Base-by-base conservation (phyloP, 352 stramenopile genomes). In the Globisporangium emineosum region DNA sequence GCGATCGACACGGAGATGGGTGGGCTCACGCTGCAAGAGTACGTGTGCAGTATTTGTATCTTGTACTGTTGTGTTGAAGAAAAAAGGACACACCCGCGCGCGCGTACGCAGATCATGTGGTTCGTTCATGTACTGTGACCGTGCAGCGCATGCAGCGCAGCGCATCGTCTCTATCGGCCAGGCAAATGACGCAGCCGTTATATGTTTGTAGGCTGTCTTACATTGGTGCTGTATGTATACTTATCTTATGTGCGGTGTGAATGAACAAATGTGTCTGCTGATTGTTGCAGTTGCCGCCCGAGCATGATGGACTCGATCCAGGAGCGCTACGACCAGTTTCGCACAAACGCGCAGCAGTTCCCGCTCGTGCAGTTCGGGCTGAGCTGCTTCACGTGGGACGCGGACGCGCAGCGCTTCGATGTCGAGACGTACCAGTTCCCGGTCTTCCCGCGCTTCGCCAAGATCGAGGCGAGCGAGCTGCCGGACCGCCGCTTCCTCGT, bases 1-100 rank as follows among this genome's bases (percentile, higher is more conserved):
- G 79, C 84, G 19, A 79, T 93, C 57, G 84, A 93, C 61, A 89
- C 82, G 21, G 84, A 93, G 62, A 86, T 93, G 65, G 83, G 80
- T 62, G 84, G 84, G 3, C 64, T 93, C 58, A 89, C 80, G 8
- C 76, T 84, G 62, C 75, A 75, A 23, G 77, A 89, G 82, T 91
- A 75, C 69, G 78, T 81, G 9, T 47, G 40, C n/a, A n/a, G n/a
- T n/a, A n/a, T n/a, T n/a, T n/a, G n/a, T n/a, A n/a, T n/a, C n/a
- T n/a, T n/a, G n/a, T n/a, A n/a, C n/a, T n/a, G n/a, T n/a, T n/a
- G n/a, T n/a, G n/a, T n/a, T n/a, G n/a, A n/a, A n/a, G n/a, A n/a
- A n/a, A n/a, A n/a, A n/a, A n/a, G n/a, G n/a, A n/a, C n/a, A n/a
- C n/a, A n/a, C n/a, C n/a, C n/a, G n/a, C n/a, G n/a, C n/a, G n/a